A percentile compares a stretch with the other conserved stretches of the same genome.
Evolutionary conservation across 148 eudicot species (phyloP).

Genomic region (Rhododendron ovatum): DNA sequence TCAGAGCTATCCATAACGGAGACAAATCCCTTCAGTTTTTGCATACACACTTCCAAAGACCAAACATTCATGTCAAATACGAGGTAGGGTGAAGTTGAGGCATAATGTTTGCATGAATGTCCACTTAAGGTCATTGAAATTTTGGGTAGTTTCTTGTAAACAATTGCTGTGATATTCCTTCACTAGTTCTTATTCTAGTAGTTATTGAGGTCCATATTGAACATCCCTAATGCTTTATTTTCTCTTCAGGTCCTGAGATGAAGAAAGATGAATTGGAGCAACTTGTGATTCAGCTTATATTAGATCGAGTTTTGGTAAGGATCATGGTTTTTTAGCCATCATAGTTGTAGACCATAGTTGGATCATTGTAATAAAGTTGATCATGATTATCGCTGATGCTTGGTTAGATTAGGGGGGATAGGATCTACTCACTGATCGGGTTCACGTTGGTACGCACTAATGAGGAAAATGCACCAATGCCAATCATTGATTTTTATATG

Average conservation of each 20-base stretch:
- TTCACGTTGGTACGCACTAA: too few relatives aligned
- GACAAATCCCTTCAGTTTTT: too few relatives aligned
- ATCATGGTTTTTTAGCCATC: slow-evolving; percentile 7
- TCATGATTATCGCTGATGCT: neutral
- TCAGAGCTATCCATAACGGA: too few relatives aligned
- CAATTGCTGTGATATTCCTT: neutral
- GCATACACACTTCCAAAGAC: neutral
- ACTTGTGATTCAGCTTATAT: slow-evolving; percentile 74
- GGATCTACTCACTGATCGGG: too few relatives aligned
- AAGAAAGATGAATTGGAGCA: slow-evolving; percentile 83
- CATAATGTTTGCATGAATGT: neutral
- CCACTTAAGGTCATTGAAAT: neutral
- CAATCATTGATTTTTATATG: too few relatives aligned
- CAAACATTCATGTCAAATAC: neutral
- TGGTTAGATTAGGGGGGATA: neutral
- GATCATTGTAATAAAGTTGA: neutral
- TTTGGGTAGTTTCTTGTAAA: neutral
- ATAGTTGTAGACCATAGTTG: neutral
- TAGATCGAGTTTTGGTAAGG: slow-evolving; percentile 77
- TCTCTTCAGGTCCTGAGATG: slow-evolving; percentile 52
- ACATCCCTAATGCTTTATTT: neutral
- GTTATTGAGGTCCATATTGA: neutral
- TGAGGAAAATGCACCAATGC: too few relatives aligned
- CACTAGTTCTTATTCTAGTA: neutral
- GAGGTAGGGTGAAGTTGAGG: neutral